A percentile compares a stretch with the other conserved stretches of the same genome.
phyloP scores from a whole-genome alignment of 345 rosid genomes.

The Hibiscus mutabilis region DNA sequence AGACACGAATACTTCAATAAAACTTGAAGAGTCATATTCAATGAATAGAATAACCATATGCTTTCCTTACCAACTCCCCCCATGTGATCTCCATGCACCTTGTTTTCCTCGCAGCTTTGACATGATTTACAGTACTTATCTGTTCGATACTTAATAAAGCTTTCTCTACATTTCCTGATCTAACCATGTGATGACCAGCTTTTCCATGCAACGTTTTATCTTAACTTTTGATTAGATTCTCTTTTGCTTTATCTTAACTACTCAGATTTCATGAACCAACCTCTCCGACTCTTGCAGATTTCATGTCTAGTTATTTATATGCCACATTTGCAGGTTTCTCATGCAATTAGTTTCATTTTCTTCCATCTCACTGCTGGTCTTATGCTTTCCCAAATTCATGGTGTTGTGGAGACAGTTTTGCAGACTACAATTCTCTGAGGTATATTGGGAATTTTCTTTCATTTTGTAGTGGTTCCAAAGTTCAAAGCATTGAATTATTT shows the following conservation, averaged over 20 bases:
- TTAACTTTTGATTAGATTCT: constrained; percentile 11
- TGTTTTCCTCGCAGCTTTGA: constrained; percentile 8
- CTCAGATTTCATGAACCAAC: constrained; percentile 11
- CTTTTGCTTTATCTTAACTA: background rate
- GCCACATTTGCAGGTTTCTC: constrained; percentile 3
- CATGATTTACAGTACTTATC: background rate
- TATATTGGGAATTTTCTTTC: constrained; percentile 11
- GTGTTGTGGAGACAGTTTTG: constrained; percentile 2
- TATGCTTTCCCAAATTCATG: background rate
- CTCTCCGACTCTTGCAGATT: background rate
- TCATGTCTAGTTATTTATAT: background rate
- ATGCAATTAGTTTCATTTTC: background rate
- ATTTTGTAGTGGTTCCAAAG: background rate
- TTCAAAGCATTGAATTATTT: background rate
- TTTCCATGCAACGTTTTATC: constrained; percentile 13
- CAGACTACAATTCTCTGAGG: constrained; percentile 15
- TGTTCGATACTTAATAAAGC: constrained; percentile 6
- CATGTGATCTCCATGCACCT: constrained; percentile 15
- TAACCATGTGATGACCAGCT: constrained; percentile 16
- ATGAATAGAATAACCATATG: constrained; percentile 2
- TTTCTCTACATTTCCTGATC: background rate
- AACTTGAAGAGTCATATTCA: background rate
- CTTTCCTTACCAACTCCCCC: constrained; percentile 23
- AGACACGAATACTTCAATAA: background rate
- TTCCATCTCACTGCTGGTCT: background rate